A percentile compares a stretch with the other conserved stretches of the same genome.
Conservation (phyloP, 352 stramenopile genomes). For the Pythium dissimile region DNA sequence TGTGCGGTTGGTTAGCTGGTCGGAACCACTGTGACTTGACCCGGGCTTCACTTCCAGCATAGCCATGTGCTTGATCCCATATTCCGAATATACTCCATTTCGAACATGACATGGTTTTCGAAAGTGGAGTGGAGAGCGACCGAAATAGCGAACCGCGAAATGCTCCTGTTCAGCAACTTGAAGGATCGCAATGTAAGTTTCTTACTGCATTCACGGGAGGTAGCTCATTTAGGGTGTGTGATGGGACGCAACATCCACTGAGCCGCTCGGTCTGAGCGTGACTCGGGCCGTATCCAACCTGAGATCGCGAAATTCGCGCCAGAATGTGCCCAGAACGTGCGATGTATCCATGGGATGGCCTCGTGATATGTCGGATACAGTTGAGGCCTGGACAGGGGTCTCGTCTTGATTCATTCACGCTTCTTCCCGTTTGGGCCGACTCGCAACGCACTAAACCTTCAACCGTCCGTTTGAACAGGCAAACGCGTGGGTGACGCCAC, state of each 20-base stretch:
- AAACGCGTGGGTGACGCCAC: background rate
- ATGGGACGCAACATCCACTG: background rate
- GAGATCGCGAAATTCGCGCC: background rate
- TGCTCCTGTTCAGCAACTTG: background rate
- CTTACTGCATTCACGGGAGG: background rate
- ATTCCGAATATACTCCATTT: conserved; percentile 5
- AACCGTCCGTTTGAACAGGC: background rate
- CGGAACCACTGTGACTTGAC: background rate
- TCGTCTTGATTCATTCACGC: conserved; percentile 5
- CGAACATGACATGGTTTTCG: too few relatives aligned
- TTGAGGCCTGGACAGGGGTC: background rate
- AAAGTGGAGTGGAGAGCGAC: too few relatives aligned
- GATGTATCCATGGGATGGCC: conserved; percentile 19
- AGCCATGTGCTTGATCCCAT: background rate
- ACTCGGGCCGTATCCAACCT: background rate
- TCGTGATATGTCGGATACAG: background rate
- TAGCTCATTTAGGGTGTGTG: background rate
- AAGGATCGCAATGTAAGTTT: background rate
- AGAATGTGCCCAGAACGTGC: conserved; percentile 11
- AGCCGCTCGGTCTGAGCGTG: too few relatives aligned
- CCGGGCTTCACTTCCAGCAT: background rate
- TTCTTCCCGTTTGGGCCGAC: conserved; percentile 18
- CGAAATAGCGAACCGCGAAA: background rate
- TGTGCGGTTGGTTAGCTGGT: background rate
- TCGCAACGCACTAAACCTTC: background rate